Conservation (phyloP, 1,284 basidiomycete genomes). For the Boletus hoseneyae region DNA sequence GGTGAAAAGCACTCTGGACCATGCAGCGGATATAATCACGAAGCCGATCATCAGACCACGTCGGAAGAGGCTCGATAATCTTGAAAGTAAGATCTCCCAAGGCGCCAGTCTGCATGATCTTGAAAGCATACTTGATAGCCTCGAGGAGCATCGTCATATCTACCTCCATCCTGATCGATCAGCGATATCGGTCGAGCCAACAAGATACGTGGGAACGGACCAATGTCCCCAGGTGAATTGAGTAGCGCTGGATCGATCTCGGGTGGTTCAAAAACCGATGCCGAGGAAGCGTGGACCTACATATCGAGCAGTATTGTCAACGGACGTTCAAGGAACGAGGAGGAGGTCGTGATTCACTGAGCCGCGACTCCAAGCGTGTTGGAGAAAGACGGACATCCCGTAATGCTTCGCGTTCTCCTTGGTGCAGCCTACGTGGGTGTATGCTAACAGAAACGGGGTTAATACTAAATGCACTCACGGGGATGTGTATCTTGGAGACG, state of each 20-base stretch:
- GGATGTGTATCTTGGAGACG: not conserved
- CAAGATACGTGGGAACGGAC: constrained; percentile 1
- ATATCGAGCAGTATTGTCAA: not conserved
- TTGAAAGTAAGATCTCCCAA: constrained; percentile 11
- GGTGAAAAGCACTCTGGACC: constrained; percentile 12
- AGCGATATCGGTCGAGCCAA: not conserved
- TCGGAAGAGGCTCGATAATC: constrained; percentile 17
- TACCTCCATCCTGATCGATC: not conserved
- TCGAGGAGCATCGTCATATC: constrained; percentile 16
- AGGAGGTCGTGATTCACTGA: constrained; percentile 1
- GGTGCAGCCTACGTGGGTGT: constrained; percentile 13
- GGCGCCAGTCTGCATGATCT: constrained; percentile 16
- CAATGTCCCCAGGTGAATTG: constrained; percentile 14
- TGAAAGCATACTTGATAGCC: constrained; percentile 17
- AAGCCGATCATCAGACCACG: constrained; percentile 15
- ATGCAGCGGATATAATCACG: constrained; percentile 10
- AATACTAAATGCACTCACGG: not conserved
- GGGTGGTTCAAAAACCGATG: constrained; percentile 17
- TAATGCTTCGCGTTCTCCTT: constrained; percentile 16
- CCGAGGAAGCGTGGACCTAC: constrained; percentile 18
- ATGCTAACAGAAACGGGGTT: constrained; percentile 1
- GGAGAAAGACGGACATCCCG: constrained; percentile 10
- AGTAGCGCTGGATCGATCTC: constrained; percentile 15
- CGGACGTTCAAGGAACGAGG: not conserved
- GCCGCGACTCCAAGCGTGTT: constrained; percentile 24